Conservation (phyloP, 306 rosid genomes). For the Malus fusca region DNA sequence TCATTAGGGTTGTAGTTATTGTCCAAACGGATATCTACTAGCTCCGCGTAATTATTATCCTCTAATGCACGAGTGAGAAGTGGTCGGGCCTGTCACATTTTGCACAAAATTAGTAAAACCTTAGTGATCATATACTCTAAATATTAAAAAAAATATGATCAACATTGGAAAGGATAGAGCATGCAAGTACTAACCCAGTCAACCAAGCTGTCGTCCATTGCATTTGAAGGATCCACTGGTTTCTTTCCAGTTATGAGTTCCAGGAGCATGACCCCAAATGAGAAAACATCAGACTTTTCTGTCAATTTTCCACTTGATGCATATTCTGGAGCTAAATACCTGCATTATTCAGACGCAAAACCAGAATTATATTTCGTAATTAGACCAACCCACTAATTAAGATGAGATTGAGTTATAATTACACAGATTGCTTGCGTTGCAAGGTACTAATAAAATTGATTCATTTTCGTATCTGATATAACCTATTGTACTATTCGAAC, state of each 20-base stretch:
- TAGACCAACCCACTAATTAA: background rate
- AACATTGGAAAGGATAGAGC: background rate
- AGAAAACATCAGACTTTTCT: constrained; percentile 87
- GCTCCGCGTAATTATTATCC: constrained; percentile 46
- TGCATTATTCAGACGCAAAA: constrained; percentile 20
- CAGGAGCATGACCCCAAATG: constrained; percentile 85
- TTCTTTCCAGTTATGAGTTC: constrained; percentile 71
- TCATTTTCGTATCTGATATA: background rate
- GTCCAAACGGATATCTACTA: constrained; percentile 59
- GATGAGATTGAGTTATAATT: background rate
- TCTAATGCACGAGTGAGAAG: constrained; percentile 45
- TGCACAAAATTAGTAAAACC: background rate
- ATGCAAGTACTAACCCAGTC: constrained; percentile 71
- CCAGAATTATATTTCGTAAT: background rate
- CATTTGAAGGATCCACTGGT: constrained; percentile 53
- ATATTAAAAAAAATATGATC: background rate
- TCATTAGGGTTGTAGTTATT: constrained; percentile 45
- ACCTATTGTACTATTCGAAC: background rate
- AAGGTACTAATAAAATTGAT: background rate
- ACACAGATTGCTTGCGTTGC: background rate
- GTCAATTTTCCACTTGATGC: constrained; percentile 91
- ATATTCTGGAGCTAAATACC: constrained; percentile 93
- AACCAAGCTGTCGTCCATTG: constrained; percentile 81
- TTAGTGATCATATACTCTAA: background rate
- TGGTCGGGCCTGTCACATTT: constrained; percentile 68